These are phyloP conservation scores for Coemansia sp. DNA, from an alignment of 192 early-diverging fungal species.

Conservation along the genomic window DNA sequence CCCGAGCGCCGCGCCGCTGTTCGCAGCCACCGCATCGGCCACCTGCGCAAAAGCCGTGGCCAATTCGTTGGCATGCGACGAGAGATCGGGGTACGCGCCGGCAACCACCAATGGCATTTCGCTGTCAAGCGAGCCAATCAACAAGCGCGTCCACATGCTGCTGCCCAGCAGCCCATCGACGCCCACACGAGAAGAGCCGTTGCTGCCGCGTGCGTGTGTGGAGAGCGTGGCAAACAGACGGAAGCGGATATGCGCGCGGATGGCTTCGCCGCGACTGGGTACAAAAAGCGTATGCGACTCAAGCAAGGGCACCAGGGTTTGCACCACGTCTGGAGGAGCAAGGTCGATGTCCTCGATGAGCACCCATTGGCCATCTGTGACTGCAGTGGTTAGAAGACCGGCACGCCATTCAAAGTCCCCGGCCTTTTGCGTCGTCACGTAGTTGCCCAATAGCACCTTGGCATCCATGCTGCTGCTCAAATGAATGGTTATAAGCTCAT, in stretches of 20 bases:
- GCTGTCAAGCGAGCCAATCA: constrained; percentile 61
- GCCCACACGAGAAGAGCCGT: constrained; percentile 29
- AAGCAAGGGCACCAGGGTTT: constrained; percentile 87
- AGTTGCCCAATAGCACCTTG: constrained; percentile 93
- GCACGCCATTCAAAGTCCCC: constrained; percentile 95
- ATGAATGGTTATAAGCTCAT: constrained; percentile 88
- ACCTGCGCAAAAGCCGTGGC: constrained; percentile 56
- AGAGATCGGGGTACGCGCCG: constrained; percentile 45
- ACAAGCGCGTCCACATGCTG: constrained; percentile 82
- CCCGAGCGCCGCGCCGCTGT: constrained; percentile 41
- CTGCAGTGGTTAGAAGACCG: constrained; percentile 90
- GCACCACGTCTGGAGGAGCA: constrained; percentile 92
- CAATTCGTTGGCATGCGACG: constrained; percentile 59
- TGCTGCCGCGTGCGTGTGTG: constrained; percentile 47
- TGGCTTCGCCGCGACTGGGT: constrained; percentile 83
- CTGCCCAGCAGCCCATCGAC: constrained; percentile 50
- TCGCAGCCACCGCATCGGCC: constrained; percentile 44
- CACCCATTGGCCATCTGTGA: constrained; percentile 89
- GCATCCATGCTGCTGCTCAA: constrained; percentile 95
- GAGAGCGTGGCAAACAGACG: constrained; percentile 88
- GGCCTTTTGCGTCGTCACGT: constrained; percentile 87
- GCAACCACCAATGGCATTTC: constrained; percentile 34
- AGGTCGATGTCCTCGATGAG: constrained; percentile 97
- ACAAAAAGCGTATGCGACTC: constrained; percentile 91
- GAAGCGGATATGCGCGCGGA: constrained; percentile 83